These are phyloP conservation scores for Neurospora sp. DNA, from an alignment of 2,329 filamentous ascomycete genomes.

Conservation along the genomic window DNA sequence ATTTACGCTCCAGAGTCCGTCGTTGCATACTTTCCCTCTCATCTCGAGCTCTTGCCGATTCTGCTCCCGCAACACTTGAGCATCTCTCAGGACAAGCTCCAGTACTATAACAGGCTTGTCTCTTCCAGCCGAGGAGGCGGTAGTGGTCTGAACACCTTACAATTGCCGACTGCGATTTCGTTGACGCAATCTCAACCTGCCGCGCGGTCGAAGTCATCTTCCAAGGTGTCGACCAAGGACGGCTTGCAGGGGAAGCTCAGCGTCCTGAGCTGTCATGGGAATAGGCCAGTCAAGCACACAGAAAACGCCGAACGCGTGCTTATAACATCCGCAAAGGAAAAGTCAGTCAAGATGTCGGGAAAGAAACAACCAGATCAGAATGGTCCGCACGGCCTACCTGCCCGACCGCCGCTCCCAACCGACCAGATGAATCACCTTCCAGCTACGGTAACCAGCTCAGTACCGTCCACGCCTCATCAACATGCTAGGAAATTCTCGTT, in stretches of 20 bases:
- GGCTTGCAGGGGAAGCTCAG: conserved; percentile 33
- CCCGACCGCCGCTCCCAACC: conserved; percentile 9
- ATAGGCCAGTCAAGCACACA: conserved; percentile 44
- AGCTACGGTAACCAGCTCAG: conserved; percentile 64
- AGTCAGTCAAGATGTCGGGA: conserved; percentile 36
- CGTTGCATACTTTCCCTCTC: conserved; percentile 17
- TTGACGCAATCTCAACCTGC: conserved; percentile 46
- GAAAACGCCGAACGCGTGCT: conserved; percentile 52
- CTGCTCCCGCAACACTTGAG: conserved; percentile 49
- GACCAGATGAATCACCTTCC: conserved; percentile 16
- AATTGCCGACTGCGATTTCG: conserved; percentile 45
- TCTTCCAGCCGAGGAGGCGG: conserved; percentile 40
- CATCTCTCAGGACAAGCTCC: conserved; percentile 51
- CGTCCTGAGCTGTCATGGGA: conserved; percentile 53
- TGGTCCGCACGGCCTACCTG: conserved; percentile 7
- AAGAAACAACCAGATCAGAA: conserved; percentile 14
- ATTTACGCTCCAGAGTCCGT: conserved; percentile 22
- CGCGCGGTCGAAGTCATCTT: conserved; percentile 47
- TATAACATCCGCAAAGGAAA: conserved; percentile 48
- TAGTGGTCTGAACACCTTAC: conserved; percentile 45
- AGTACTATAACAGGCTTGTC: conserved; percentile 56
- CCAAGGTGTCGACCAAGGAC: conserved; percentile 50
- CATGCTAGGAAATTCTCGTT: conserved; percentile 74
- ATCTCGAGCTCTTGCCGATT: conserved; percentile 44
- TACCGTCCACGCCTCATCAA: conserved; percentile 88